Percentiles rank a stretch among this genome's conserved stretches.
Conservation (phyloP, 306 rosid species). For the Gleditsia sinensis region DNA sequence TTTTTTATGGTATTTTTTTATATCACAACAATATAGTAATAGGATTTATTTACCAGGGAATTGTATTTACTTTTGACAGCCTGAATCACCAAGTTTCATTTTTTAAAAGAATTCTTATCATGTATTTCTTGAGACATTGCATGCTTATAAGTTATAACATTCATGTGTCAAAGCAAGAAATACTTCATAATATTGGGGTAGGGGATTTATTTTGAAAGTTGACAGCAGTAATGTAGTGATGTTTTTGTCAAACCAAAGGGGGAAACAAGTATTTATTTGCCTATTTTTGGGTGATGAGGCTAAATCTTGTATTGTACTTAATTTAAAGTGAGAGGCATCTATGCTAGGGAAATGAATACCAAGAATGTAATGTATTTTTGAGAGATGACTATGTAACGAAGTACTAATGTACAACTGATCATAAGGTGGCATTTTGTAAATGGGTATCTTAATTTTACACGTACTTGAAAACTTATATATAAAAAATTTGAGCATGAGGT, state of each 20-base stretch:
- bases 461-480: too few relatives aligned
- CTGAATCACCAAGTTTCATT: not conserved
- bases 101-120: not conserved
- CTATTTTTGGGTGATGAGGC: not conserved
- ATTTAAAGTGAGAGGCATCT: conserved; percentile 12
- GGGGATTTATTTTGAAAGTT: not conserved
- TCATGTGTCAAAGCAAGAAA: not conserved
- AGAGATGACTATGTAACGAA: not conserved
- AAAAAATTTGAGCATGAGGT: too few relatives aligned
- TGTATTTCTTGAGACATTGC: not conserved
- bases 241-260: not conserved
- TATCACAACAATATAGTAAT: not conserved
- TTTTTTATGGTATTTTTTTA: not conserved
- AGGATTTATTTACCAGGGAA: not conserved
- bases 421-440: too few relatives aligned
- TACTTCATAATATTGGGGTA: conserved; percentile 6
- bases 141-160: not conserved
- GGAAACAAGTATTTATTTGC: not conserved
- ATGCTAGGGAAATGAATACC: conserved; percentile 1
- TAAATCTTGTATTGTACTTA: not conserved
- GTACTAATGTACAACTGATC: not conserved
- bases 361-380: not conserved
- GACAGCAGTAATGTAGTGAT: too few relatives aligned
- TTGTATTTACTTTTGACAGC: not conserved
- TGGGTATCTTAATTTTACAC: too few relatives aligned